Base-by-base conservation (phyloP, 116 monocot genomes). In the Phalaenopsis hybrid region DNA sequence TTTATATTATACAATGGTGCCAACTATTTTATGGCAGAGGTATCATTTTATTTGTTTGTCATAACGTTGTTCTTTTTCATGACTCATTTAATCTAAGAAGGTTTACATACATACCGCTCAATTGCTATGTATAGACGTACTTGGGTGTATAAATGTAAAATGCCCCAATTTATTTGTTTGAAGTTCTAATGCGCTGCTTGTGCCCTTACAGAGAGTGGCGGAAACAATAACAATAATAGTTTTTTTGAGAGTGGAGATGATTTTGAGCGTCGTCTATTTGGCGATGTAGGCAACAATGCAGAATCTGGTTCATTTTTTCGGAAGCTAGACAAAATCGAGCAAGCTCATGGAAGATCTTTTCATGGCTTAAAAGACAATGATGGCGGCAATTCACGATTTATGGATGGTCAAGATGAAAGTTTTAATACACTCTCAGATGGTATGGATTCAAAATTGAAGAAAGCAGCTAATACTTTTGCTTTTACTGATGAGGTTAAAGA, bases 401-500 rank as follows among this genome's bases (percentile, higher is more conserved):
- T 75, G 75, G 59, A 44, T 31, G 74, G 75, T 17, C 21, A 49
- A 13, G 6, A 4, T 3, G 61, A 61, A 25, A 61, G 82, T 43
- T 82, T 76, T 61, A 76, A 82, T 76, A 61, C 82, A 59, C 76
- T 82, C 20, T 57, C 75, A 21, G 77, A 82, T 77, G 82, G 82
- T 33, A 65, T 82, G 63, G 77, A 77, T 49, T 61, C 61, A 28
- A 82, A 82, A 49, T 33, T 82, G 82, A 82, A 82, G 82, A 82
- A 55, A 67, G 77, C 76, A 31, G 82, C 82, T 10, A 82, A 76
- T 13, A 28, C 12, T 46, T 77, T 77, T 49, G 25, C 31, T 17
- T 55, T 78, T 44, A 77, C n/a, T 33, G 82, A 77, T 65, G 82
- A 77, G 48, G 65, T 65, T 12, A 1, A 4, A 28, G 48, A 82